A percentile compares a stretch with the other conserved stretches of the same genome.
These are phyloP conservation scores for Leccinum subgranulosum DNA, from an alignment of 768 basidiomycete genomes.

Conservation along the genomic window DNA sequence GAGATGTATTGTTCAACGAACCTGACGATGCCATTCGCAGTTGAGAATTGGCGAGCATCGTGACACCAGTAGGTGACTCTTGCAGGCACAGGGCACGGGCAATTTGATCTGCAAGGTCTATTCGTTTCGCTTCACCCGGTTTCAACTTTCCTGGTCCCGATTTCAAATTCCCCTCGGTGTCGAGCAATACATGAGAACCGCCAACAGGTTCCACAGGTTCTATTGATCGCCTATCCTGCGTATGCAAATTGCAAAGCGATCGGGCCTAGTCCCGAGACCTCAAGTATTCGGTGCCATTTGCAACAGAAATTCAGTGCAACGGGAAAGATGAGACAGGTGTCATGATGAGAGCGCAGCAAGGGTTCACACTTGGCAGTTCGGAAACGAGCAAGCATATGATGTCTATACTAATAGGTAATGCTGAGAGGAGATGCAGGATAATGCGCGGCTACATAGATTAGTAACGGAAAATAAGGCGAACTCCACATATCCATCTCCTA, in stretches of 20 bases:
- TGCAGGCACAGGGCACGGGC: background rate
- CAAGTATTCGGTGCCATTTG: background rate
- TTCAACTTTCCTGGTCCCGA: background rate
- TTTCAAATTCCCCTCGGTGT: no score
- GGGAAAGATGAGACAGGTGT: background rate
- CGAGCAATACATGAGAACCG: background rate
- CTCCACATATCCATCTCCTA: slow-evolving; percentile 10
- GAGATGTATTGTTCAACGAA: background rate
- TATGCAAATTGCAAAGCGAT: background rate
- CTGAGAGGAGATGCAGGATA: slow-evolving; percentile 22
- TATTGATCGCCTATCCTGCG: background rate
- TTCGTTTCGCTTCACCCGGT: background rate
- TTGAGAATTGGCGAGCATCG: background rate
- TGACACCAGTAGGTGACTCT: background rate
- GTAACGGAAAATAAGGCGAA: slow-evolving; percentile 16
- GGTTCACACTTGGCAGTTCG: background rate
- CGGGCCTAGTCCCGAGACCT: background rate
- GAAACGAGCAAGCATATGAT: background rate
- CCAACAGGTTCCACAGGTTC: background rate
- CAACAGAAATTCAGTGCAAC: background rate
- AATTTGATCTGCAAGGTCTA: background rate
- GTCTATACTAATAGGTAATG: slow-evolving; percentile 18
- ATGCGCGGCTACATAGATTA: slow-evolving; percentile 16
- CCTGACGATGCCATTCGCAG: background rate
- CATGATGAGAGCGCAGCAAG: background rate